Conservation (phyloP, 371 early-diverging fungal species). For the Zopfochytrium polystomum region DNA sequence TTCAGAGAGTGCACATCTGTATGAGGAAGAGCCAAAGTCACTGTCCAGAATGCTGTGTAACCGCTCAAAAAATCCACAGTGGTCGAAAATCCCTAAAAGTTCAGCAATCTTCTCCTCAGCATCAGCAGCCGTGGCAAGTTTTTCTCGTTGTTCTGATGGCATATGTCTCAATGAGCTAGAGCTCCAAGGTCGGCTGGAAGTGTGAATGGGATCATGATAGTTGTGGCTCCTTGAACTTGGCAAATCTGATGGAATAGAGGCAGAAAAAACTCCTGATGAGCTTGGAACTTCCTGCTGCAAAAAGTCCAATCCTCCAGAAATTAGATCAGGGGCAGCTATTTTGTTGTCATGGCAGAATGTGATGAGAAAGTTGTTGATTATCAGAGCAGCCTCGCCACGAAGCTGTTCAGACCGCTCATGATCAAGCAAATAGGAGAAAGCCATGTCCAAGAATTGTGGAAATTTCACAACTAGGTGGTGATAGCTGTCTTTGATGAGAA, state of each 20-base stretch:
- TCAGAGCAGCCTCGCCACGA: slow-evolving; percentile 31
- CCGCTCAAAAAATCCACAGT: slow-evolving; percentile 37
- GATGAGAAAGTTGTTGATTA: slow-evolving; percentile 37
- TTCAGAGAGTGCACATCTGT: slow-evolving; percentile 21
- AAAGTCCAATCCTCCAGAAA: no score
- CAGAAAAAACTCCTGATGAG: no score
- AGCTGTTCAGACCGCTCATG: slow-evolving; percentile 13
- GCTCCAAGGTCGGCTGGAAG: neutral
- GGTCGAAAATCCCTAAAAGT: slow-evolving; percentile 30
- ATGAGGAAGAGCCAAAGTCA: slow-evolving; percentile 6
- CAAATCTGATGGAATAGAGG: no score
- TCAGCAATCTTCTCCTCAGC: slow-evolving; percentile 7
- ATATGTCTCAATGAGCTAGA: neutral
- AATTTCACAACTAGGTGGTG: slow-evolving; percentile 19
- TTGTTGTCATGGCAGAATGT: slow-evolving; percentile 33
- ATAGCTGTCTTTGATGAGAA: slow-evolving; percentile 33
- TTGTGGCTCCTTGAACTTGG: no score
- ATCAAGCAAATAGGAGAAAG: slow-evolving; percentile 28
- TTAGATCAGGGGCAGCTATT: no score
- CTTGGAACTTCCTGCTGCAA: no score
- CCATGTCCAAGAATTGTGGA: slow-evolving; percentile 42
- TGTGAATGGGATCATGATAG: no score
- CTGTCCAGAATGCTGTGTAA: slow-evolving; percentile 14
- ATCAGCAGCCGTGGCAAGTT: neutral
- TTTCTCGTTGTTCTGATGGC: neutral